phyloP scores from a whole-genome alignment of 495 filamentous ascomycete genomes.

The Trypethelium eluteriae region DNA sequence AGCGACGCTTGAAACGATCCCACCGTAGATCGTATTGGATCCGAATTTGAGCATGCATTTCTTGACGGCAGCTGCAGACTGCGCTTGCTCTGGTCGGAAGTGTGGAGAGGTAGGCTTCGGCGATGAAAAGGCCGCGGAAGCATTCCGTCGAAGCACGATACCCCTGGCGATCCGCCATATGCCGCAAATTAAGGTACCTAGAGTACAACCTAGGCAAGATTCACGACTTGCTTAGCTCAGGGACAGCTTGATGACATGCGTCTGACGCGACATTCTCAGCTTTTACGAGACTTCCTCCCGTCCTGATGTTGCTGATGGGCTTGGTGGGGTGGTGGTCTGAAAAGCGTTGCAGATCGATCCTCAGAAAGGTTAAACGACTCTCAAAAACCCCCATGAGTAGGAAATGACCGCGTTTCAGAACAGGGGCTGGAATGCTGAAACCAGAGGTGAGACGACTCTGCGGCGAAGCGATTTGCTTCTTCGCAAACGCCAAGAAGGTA shows the following conservation, averaged over 20 bases:
- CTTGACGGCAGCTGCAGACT: too few relatives aligned
- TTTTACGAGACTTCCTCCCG: background rate
- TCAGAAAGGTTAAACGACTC: background rate
- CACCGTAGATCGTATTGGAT: too few relatives aligned
- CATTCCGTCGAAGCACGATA: background rate
- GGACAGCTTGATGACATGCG: background rate
- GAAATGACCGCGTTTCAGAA: background rate
- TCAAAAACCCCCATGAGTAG: background rate
- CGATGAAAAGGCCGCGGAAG: background rate
- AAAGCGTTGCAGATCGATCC: background rate
- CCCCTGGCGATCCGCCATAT: background rate
- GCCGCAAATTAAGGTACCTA: too few relatives aligned
- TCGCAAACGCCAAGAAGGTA: background rate
- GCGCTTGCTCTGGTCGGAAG: too few relatives aligned
- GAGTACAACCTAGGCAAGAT: too few relatives aligned
- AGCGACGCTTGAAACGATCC: too few relatives aligned
- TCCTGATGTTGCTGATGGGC: background rate
- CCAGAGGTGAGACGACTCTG: background rate
- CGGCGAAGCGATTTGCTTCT: background rate
- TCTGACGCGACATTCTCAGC: background rate
- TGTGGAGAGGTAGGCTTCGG: too few relatives aligned
- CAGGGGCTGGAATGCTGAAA: background rate
- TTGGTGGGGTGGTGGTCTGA: background rate
- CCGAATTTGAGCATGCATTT: too few relatives aligned
- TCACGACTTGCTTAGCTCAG: too few relatives aligned